Evolutionary conservation across 768 basidiomycete species (phyloP).

Genomic region (Phylloporus sp.): DNA sequence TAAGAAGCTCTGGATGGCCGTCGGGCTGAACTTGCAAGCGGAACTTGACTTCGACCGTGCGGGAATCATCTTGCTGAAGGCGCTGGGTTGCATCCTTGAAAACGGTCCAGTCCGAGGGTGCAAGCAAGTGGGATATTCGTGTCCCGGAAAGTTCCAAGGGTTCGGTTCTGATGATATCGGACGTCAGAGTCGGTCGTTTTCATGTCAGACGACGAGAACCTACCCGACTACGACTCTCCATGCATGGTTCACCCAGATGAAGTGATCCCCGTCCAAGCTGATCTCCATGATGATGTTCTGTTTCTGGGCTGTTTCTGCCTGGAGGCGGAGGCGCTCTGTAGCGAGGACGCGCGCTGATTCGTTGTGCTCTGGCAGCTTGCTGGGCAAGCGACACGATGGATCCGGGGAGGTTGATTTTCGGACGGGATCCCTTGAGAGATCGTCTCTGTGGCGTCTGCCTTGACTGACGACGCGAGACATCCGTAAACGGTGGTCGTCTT

Average conservation of each 20-base stretch:
- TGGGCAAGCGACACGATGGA: conserved; percentile 30
- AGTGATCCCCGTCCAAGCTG: conserved; percentile 87
- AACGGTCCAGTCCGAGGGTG: conserved; percentile 72
- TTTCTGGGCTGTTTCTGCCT: conserved; percentile 93
- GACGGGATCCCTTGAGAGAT: conserved; percentile 46
- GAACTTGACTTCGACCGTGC: conserved; percentile 90
- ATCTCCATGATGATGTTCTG: conserved; percentile 96
- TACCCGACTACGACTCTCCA: conserved; percentile 92
- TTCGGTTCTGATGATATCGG: conserved; percentile 54
- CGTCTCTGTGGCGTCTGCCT: conserved; percentile 53
- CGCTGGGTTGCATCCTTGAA: conserved; percentile 84
- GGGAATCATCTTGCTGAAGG: conserved; percentile 85
- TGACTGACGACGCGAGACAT: conserved; percentile 47
- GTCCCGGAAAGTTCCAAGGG: conserved; percentile 73
- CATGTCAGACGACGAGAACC: conserved; percentile 24
- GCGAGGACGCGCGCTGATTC: conserved; percentile 83
- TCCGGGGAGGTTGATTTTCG: conserved; percentile 36
- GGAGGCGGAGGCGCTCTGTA: conserved; percentile 79
- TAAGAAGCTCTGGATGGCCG: conserved; percentile 48
- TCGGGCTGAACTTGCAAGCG: conserved; percentile 72
- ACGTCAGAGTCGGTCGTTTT: conserved; percentile 9
- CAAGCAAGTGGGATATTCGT: conserved; percentile 77
- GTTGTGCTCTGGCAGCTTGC: conserved; percentile 50
- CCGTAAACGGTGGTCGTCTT: conserved; percentile 38
- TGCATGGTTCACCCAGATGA: conserved; percentile 94